Conservation (phyloP, 768 basidiomycete genomes). For the Mycena capillaripes region DNA sequence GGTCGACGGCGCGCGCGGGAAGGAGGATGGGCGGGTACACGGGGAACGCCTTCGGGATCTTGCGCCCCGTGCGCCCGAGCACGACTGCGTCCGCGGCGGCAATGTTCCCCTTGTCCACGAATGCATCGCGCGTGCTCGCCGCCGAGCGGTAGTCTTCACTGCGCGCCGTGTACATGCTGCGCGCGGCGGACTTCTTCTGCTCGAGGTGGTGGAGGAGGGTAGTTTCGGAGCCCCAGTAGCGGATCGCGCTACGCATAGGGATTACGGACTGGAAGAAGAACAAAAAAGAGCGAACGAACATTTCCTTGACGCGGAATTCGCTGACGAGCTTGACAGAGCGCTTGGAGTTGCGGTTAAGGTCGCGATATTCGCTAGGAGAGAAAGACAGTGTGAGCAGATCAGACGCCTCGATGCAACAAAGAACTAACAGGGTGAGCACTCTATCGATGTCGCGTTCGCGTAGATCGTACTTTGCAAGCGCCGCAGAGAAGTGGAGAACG, state of each 20-base stretch:
- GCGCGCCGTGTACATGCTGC: slow-evolving; percentile 1
- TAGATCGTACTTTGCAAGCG: slow-evolving; percentile 30
- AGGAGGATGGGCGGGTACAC: slow-evolving; percentile 15
- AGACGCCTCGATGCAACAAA: background rate
- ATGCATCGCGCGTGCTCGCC: slow-evolving; percentile 8
- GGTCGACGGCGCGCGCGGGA: background rate
- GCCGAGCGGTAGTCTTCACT: slow-evolving; percentile 22
- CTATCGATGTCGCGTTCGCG: slow-evolving; percentile 5
- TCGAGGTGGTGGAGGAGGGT: slow-evolving; percentile 13
- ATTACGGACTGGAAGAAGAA: background rate
- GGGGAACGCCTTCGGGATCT: slow-evolving; percentile 29
- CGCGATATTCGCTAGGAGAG: background rate
- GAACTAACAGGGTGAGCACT: slow-evolving; percentile 7
- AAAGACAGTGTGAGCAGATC: background rate
- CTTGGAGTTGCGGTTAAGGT: slow-evolving; percentile 9
- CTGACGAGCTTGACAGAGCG: slow-evolving; percentile 21
- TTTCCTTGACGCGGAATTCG: slow-evolving; percentile 14
- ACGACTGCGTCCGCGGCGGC: slow-evolving; percentile 18
- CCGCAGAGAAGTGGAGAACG: slow-evolving; percentile 6
- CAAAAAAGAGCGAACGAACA: background rate
- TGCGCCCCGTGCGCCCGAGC: slow-evolving; percentile 25
- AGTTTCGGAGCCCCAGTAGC: slow-evolving; percentile 4
- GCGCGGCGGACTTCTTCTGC: background rate
- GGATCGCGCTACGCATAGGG: slow-evolving; percentile 7
- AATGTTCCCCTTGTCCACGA: slow-evolving; percentile 12